Base-by-base conservation (phyloP, 345 rosid genomes). In the Murraya koenigii region DNA sequence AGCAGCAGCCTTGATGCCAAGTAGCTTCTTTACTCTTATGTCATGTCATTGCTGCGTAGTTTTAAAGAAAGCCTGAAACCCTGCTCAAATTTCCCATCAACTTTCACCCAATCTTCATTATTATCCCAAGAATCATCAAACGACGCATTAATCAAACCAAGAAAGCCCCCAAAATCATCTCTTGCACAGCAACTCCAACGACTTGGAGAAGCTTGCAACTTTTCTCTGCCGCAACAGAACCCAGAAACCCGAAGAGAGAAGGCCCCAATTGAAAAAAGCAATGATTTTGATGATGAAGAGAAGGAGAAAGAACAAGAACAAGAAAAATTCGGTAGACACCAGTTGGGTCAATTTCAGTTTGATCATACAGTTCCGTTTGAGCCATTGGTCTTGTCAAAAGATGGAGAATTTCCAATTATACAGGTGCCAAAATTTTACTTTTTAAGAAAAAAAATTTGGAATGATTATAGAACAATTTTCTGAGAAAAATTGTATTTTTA, bases 161-260 rank as follows among this genome's bases (percentile, higher is more conserved):
- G 98, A 80, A 93, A 86, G 82, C 99, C 99, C 65, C 98, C 98
- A 3, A 95, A 92, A 82, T 88, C 99, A 61, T 87, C 93, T 63
- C 85, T 95, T 73, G 83, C 89, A 1, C 87, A 81, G 83, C 98
- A 93, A 79, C 88, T 95, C 74, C 93, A 79, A 47, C 95, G 98
- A 68, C 94, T 95, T 36, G 89, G 90, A 11, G 90, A 87, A 22
- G 75, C 84, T 6, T 81, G 0, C 9, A 25, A 75, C 78, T 80
- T 84, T 78, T 25, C 92, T 77, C 68, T 75, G 4, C 77, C 85
- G 9, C 84, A 77, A 8, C 78, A 72, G 75, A 71, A 79, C 44
- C 84, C 73, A 47, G 52, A 11, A 66, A 63, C 75, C 80, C 2
- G 32, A 30, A 61, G 71, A 6, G 64, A 38, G 28, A 8, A 61